Conservation (phyloP, 78 protist genomes). For the Goniomonas avonlea region DNA sequence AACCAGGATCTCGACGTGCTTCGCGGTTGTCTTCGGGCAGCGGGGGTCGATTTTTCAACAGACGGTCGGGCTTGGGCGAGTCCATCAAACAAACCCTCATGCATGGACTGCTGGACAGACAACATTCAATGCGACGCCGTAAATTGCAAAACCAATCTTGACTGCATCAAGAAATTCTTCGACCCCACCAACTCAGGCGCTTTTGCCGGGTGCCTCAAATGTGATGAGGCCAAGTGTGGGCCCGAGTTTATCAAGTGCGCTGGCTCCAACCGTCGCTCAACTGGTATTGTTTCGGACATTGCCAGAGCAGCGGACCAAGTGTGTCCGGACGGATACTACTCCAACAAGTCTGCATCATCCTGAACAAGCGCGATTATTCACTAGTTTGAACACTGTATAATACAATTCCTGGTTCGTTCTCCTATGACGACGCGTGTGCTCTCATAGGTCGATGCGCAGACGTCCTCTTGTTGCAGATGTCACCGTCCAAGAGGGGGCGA, state of each 20-base stretch:
- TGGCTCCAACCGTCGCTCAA: neutral
- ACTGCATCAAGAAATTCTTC: neutral
- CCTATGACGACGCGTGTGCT: no score
- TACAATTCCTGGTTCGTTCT: no score
- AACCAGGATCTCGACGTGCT: neutral
- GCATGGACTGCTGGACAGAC: neutral
- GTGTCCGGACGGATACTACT: no score
- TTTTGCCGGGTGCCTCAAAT: neutral
- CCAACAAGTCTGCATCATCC: no score
- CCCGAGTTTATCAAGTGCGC: neutral
- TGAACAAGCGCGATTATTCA: no score
- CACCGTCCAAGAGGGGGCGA: no score
- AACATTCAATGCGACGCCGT: neutral
- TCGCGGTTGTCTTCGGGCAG: neutral
- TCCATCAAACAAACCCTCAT: neutral
- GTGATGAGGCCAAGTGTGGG: neutral
- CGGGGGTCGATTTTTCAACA: neutral
- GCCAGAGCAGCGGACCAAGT: no score
- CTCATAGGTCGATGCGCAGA: no score
- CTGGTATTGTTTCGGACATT: neutral
- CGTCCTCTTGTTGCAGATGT: no score
- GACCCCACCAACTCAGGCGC: neutral
- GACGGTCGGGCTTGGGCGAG: neutral
- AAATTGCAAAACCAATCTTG: neutral
- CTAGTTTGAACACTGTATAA: no score